A percentile compares a stretch with the other conserved stretches of the same genome.
These are phyloP conservation scores for Cladochytrium replicatum DNA, from an alignment of 192 early-diverging fungal species.

Conservation along the genomic window DNA sequence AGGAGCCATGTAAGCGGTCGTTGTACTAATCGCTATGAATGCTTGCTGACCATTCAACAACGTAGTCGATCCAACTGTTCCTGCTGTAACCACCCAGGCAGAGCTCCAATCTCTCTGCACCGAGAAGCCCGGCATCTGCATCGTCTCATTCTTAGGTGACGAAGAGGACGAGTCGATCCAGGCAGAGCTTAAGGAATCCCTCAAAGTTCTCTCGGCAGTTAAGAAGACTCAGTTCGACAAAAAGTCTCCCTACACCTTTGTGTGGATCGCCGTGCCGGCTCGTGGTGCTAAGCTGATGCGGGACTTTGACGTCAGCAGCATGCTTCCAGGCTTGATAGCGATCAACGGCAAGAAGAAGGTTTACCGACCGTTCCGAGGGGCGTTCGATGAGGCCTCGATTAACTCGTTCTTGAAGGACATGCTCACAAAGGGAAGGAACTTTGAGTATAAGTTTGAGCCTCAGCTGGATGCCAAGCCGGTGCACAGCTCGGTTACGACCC, in stretches of 20 bases:
- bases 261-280: constrained; percentile 30
- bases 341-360: constrained; percentile 33
- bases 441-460: constrained; percentile 21
- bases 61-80: constrained; percentile 17
- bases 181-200: constrained; percentile 15
- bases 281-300: constrained; percentile 25
- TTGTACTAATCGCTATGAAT: background rate
- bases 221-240: constrained; percentile 26
- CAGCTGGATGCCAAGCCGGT: constrained; percentile 46
- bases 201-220: constrained; percentile 19
- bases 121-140: constrained; percentile 24
- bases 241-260: constrained; percentile 17
- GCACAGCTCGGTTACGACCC: constrained; percentile 56
- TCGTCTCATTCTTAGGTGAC: constrained; percentile 38
- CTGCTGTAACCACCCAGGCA: constrained; percentile 36
- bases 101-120: constrained; percentile 41
- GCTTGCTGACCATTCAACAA: background rate
- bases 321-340: constrained; percentile 29
- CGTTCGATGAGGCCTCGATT: constrained; percentile 33
- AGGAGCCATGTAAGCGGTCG: constrained; percentile 11
- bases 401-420: constrained; percentile 34
- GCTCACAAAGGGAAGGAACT: constrained; percentile 18
- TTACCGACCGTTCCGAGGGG: constrained; percentile 30
- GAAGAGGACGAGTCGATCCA: constrained; percentile 32
- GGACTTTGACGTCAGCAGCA: constrained; percentile 38